Conservation (phyloP, 345 rosid species). For the Lumnitzera littorea region DNA sequence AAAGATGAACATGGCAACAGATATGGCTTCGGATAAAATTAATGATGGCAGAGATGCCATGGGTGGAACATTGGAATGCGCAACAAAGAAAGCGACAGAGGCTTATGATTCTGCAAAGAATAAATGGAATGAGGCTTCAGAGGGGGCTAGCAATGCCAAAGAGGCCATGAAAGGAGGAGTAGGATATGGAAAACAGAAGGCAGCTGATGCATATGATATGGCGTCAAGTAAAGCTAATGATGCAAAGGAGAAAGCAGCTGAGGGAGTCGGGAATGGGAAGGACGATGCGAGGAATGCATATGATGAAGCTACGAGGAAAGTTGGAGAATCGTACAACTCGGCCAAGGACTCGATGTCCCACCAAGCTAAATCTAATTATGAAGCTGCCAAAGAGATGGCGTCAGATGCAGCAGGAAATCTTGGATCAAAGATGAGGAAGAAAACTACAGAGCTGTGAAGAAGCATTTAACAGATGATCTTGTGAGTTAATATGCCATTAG, state of each 20-base stretch:
- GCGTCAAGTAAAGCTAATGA: conserved; percentile 12
- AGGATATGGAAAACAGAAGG: conserved; percentile 7
- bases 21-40: conserved; percentile 6
- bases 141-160: neutral
- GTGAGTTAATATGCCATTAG: no score
- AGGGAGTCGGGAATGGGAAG: neutral
- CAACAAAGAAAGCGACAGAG: conserved; percentile 4
- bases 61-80: neutral
- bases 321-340: conserved; percentile 27
- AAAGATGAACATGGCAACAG: neutral
- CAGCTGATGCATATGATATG: conserved; percentile 7
- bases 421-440: conserved; percentile 31
- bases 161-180: conserved; percentile 4
- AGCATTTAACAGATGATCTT: neutral
- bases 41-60: conserved; percentile 8
- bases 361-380: conserved; percentile 25
- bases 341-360: conserved; percentile 29
- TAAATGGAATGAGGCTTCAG: conserved; percentile 3
- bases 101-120: conserved; percentile 11
- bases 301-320: conserved; percentile 23
- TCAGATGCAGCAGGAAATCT: conserved; percentile 34
- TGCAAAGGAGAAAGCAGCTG: conserved; percentile 8
- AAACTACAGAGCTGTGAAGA: conserved; percentile 18
- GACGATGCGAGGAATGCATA: conserved; percentile 7
- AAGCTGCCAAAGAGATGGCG: conserved; percentile 42